phyloP scores from a whole-genome alignment of 1,284 basidiomycete species.

The Peniophora sp. region DNA sequence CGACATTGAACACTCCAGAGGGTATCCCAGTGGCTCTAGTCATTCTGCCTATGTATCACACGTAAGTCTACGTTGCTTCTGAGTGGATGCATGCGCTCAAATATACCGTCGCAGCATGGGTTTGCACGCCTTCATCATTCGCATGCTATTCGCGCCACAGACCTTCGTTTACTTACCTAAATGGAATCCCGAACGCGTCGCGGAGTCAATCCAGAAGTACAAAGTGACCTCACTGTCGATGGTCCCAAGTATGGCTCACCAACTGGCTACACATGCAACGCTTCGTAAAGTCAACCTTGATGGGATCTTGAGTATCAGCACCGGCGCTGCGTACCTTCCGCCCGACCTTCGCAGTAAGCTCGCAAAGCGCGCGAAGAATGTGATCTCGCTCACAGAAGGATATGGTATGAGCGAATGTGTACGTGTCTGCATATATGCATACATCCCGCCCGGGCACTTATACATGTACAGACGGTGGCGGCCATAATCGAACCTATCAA shows the following conservation, averaged over 20 bases:
- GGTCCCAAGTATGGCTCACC: constrained; percentile 9
- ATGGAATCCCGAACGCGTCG: constrained; percentile 4
- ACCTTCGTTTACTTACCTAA: constrained; percentile 7
- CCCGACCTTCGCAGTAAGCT: constrained; percentile 6
- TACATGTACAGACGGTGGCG: constrained; percentile 42
- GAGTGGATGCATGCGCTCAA: background rate
- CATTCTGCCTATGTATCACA: constrained; percentile 40
- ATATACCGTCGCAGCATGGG: background rate
- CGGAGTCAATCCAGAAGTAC: constrained; percentile 1
- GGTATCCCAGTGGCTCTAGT: constrained; percentile 40
- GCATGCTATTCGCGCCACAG: constrained; percentile 3
- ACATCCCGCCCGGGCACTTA: background rate
- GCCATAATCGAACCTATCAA: constrained; percentile 36
- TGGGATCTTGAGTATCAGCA: background rate
- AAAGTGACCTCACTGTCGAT: constrained; percentile 4
- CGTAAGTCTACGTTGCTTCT: background rate
- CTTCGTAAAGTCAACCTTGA: constrained; percentile 7
- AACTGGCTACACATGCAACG: constrained; percentile 5
- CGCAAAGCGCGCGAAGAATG: constrained; percentile 1
- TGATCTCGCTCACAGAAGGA: constrained; percentile 15
- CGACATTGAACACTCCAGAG: constrained; percentile 28
- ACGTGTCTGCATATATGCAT: constrained; percentile 15
- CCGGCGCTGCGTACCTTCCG: constrained; percentile 6
- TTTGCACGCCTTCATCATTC: constrained; percentile 5
- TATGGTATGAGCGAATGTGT: constrained; percentile 76